Conservation (phyloP, 2,329 filamentous ascomycete species). For the Drechslerella dactyloides region DNA sequence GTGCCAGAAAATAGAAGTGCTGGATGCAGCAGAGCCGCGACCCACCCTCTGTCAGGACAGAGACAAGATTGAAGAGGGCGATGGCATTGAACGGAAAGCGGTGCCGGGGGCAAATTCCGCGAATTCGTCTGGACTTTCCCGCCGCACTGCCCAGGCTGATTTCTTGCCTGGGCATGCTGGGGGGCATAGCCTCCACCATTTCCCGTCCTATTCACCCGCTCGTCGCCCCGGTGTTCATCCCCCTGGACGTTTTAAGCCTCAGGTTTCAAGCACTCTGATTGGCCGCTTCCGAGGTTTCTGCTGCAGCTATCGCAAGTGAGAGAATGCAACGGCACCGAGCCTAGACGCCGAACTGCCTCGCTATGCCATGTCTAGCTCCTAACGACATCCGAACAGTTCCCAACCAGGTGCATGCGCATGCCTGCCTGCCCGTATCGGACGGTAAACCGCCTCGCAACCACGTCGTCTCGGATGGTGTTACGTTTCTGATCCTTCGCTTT, state of each 20-base stretch:
- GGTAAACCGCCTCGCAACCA: no score
- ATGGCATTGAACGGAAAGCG: neutral
- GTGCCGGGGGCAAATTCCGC: neutral
- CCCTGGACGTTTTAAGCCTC: conserved; percentile 1
- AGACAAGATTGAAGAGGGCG: neutral
- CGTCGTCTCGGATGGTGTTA: no score
- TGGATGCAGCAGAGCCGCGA: conserved; percentile 2
- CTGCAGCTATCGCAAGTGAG: neutral
- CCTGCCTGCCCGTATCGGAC: neutral
- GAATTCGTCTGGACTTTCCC: neutral
- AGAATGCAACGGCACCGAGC: neutral
- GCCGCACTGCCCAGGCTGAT: neutral
- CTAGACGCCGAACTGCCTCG: no score
- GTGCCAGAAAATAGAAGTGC: neutral
- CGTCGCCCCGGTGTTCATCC: neutral
- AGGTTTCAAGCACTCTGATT: neutral
- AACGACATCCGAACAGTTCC: conserved; percentile 12
- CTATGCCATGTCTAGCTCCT: no score
- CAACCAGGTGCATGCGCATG: conserved; percentile 5
- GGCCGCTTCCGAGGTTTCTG: neutral
- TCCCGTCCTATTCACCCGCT: neutral
- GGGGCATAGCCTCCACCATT: conserved; percentile 6
- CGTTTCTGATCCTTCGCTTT: no score
- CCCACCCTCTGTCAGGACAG: no score
- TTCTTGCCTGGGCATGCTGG: neutral